Conservation (phyloP, 352 stramenopile genomes). For the Globisporangium solare region DNA sequence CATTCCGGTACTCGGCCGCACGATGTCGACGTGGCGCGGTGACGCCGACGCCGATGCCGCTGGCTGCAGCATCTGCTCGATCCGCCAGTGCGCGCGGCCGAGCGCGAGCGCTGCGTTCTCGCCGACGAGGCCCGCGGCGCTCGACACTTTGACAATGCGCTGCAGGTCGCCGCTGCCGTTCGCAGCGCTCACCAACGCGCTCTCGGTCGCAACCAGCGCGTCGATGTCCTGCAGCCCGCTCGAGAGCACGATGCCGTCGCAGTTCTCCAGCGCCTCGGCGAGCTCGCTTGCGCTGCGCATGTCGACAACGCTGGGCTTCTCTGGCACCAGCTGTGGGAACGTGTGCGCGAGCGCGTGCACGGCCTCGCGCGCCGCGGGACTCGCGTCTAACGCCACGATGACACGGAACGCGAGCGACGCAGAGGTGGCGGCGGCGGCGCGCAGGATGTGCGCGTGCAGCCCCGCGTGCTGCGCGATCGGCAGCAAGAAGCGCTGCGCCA, state of each 20-base stretch:
- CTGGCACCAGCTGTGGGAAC: constrained; percentile 25
- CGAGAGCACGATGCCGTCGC: constrained; percentile 43
- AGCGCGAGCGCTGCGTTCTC: constrained; percentile 25
- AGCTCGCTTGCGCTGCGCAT: constrained; percentile 38
- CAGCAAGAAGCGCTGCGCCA: constrained; percentile 25
- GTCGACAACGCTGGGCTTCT: constrained; percentile 28
- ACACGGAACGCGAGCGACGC: constrained; percentile 19
- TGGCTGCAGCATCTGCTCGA: constrained; percentile 40
- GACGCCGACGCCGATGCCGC: constrained; percentile 5
- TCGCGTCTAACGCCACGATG: constrained; percentile 10
- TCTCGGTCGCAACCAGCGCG: constrained; percentile 9
- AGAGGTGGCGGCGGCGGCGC: neutral
- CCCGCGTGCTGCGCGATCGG: constrained; percentile 31
- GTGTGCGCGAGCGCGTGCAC: constrained; percentile 18
- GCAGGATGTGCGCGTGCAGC: constrained; percentile 12
- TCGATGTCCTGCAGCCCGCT: constrained; percentile 12
- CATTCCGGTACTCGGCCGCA: constrained; percentile 52
- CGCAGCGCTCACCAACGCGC: constrained; percentile 15
- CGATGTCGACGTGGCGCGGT: constrained; percentile 18
- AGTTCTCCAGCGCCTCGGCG: constrained; percentile 31
- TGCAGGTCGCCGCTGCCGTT: constrained; percentile 12
- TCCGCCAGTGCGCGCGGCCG: constrained; percentile 33
- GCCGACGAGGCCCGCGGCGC: constrained; percentile 31
- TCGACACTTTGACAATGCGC: constrained; percentile 54
- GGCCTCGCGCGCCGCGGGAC: constrained; percentile 2